Conservation (phyloP, 768 basidiomycete genomes). For the Rhodotorula taiwanensis region DNA sequence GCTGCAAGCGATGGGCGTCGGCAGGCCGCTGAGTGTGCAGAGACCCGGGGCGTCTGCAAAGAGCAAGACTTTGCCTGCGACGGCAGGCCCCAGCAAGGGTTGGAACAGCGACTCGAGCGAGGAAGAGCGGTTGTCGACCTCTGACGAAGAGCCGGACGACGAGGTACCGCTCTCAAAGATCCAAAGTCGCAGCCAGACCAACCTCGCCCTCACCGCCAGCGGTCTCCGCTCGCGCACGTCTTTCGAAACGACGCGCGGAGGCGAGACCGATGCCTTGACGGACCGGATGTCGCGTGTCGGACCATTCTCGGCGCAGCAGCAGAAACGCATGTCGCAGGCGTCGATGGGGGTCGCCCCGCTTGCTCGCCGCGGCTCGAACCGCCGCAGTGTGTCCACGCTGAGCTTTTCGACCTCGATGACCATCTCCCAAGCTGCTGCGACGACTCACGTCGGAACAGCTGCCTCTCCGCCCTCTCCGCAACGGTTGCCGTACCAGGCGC, state of each 20-base stretch:
- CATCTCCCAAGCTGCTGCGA: neutral
- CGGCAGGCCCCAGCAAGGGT: neutral
- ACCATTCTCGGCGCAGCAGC: neutral
- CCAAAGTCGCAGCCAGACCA: slow-evolving; percentile 18
- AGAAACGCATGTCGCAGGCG: neutral
- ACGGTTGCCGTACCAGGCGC: neutral
- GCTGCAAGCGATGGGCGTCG: slow-evolving; percentile 14
- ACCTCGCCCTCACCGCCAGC: slow-evolving; percentile 1
- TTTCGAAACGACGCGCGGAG: too few relatives aligned
- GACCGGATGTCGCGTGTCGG: too few relatives aligned
- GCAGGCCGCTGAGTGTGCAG: neutral
- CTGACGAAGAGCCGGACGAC: slow-evolving; percentile 27
- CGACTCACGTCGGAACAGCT: neutral
- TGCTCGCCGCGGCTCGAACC: slow-evolving; percentile 13
- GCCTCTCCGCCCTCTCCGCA: neutral
- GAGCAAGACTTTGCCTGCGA: too few relatives aligned
- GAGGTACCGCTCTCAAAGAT: slow-evolving; percentile 31
- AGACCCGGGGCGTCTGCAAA: too few relatives aligned
- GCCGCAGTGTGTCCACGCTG: slow-evolving; percentile 28
- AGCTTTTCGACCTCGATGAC: slow-evolving; percentile 18
- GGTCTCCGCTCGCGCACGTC: neutral
- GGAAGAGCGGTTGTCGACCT: slow-evolving; percentile 19
- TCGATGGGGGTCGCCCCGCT: slow-evolving; percentile 2
- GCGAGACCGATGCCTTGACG: too few relatives aligned
- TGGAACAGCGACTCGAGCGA: slow-evolving; percentile 28